phyloP scores from a whole-genome alignment of 1,139 yeast genomes.

The Kodamaea plutei region DNA sequence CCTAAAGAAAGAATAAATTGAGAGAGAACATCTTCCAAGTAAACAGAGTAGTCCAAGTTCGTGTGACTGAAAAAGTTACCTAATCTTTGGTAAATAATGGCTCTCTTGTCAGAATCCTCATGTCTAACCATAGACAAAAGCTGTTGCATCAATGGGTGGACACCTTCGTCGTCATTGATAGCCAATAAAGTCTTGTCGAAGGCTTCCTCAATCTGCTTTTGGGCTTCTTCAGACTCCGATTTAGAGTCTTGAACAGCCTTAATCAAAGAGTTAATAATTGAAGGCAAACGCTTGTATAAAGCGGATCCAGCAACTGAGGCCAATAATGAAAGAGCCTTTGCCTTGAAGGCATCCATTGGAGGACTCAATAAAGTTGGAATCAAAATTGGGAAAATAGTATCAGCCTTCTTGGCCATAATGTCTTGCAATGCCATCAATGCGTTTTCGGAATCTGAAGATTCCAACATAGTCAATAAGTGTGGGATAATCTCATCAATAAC shows the following conservation, averaged over 20 bases:
- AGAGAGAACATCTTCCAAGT: conserved; percentile 71
- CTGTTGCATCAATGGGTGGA: conserved; percentile 82
- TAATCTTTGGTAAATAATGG: conserved; percentile 64
- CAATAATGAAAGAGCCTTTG: conserved; percentile 80
- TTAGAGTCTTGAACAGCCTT: conserved; percentile 48
- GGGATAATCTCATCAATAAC: conserved; percentile 91
- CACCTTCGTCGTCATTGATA: conserved; percentile 74
- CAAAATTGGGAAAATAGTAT: conserved; percentile 88
- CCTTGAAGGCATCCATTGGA: conserved; percentile 82
- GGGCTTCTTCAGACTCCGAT: conserved; percentile 32
- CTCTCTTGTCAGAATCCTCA: conserved; percentile 67
- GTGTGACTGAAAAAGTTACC: conserved; percentile 68
- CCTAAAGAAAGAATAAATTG: conserved; percentile 71
- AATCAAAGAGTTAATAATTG: conserved; percentile 69
- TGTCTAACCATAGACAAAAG: conserved; percentile 70
- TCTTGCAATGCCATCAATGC: conserved; percentile 89
- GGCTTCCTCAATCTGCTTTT: conserved; percentile 45
- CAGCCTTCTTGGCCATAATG: conserved; percentile 87
- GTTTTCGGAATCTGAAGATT: conserved; percentile 62
- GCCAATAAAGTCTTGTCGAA: conserved; percentile 69
- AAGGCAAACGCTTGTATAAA: conserved; percentile 64
- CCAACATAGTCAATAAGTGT: conserved; percentile 67
- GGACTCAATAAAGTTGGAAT: conserved; percentile 79
- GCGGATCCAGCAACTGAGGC: conserved; percentile 91
- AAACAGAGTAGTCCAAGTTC: conserved; percentile 64